phyloP scores from a whole-genome alignment of 495 filamentous ascomycete genomes.

The Sabuloglossum arenarium region DNA sequence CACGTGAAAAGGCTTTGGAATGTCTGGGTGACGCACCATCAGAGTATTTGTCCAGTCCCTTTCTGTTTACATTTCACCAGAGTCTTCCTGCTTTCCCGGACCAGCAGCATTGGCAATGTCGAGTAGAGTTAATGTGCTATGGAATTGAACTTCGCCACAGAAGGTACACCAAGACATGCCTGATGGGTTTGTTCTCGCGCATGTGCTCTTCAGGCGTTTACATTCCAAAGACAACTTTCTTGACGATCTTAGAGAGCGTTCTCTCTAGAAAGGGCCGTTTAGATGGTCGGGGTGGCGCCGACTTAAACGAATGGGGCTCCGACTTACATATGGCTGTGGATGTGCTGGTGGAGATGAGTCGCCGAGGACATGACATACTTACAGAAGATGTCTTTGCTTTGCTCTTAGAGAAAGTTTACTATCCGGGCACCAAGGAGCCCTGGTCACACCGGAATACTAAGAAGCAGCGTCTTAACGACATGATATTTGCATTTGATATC shows the following conservation, averaged over 20 bases:
- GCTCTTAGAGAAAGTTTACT: conserved; percentile 18
- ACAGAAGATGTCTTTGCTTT: conserved; percentile 23
- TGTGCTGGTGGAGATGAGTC: conserved; percentile 24
- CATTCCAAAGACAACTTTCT: conserved; percentile 18
- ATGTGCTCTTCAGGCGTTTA: conserved; percentile 16
- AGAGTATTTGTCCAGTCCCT: conserved; percentile 26
- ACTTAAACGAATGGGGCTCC: background rate
- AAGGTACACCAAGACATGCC: conserved; percentile 17
- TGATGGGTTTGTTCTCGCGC: conserved; percentile 16
- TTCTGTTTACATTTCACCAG: conserved; percentile 25
- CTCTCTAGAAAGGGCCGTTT: background rate
- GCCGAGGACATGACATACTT: conserved; percentile 23
- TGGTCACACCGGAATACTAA: background rate
- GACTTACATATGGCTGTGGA: conserved; percentile 3
- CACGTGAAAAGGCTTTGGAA: conserved; percentile 14
- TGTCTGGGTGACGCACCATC: conserved; percentile 22
- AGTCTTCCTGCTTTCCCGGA: conserved; percentile 15
- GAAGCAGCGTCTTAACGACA: conserved; percentile 6
- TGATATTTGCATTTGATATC: conserved; percentile 19
- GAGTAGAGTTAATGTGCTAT: conserved; percentile 19
- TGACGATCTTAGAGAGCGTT: conserved; percentile 17
- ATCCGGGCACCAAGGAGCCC: background rate
- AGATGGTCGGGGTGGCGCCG: conserved; percentile 14
- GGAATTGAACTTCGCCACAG: conserved; percentile 20
- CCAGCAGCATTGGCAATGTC: conserved; percentile 14